Base-by-base conservation (phyloP, 768 basidiomycete genomes). In the Termitomyces titanicus region DNA sequence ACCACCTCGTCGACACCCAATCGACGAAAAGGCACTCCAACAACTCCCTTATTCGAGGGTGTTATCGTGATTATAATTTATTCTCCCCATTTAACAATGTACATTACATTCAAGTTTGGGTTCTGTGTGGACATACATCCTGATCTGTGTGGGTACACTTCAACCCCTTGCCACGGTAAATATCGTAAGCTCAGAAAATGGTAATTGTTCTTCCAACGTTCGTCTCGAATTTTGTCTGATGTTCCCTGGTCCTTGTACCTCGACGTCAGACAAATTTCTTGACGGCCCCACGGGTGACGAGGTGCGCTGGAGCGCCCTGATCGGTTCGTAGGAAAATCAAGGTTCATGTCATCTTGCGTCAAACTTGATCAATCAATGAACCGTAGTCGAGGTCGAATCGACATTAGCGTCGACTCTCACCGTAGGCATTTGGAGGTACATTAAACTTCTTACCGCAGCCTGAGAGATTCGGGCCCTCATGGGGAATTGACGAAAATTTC, bases 1-100 rank as follows among this genome's bases (percentile, higher is more conserved):
- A 15, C 84, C 83, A 29, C 79, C 79, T 43, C 81, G 83, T 63
- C 80, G 88, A 51, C 83, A 89, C 61, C 86, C 87, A 1, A 73
- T 86, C 49, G 88, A 90, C 53, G 75, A 78, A 55, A 76, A 74
- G 57, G 67, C 72, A 7, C 68, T 78, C 10, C 75, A 76, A 70
- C 61, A 71, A 38, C 67, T 77, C 44, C 71, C 70, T 31, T 64
- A 68, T 46, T 66, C 59, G 55, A 65, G 60, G 25, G 31, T 45
- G 7, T 18, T 68, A 44, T 42, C 54, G 53, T 63, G 49, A 51
- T 47, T 53, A n/a, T 55, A 45, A 42, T 11, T 42, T 38, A 44
- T 27, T 31, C 27, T 20, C 22, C 35, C 8, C 47, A 58, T 34
- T 17, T 40, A 51, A 24, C 11, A 7, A 35, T 48, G 24, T 50